Base-by-base conservation (phyloP, 371 early-diverging fungal species). In the Actinomucor elegans region DNA sequence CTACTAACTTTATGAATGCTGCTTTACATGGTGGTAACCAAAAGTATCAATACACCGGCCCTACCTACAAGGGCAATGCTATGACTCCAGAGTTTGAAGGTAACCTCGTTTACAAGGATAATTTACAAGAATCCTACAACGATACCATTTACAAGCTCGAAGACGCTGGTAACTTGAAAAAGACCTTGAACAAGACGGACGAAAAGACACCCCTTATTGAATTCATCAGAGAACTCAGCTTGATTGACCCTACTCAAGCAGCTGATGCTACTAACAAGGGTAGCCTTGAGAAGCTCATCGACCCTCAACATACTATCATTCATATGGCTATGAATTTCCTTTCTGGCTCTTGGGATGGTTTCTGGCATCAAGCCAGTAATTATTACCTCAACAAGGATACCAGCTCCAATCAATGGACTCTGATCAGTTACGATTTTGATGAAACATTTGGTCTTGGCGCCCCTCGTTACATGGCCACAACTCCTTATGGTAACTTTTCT, bases 341-440 rank as follows among this genome's bases (percentile, higher is more conserved):
- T 18, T 54, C 67, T 33, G 81, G 78, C 6, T 67, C 64, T 36
- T 77, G 74, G 68, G 82, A 81, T 48, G 36, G 78, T 44, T 50
- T 64, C 42, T 76, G 74, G 74, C 57, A 67, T 24, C 68, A 67
- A 50, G 74, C 67, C 9, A 67, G 66, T 48, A 81, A 79, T 52
- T 81, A 70, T 48, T 77, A 75, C 32, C 28, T 81, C 43, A 75
- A 66, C 33, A 64, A 72, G 31, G 65, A 81, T 29, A 63, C 69
- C 7, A 46, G 62, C 24, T 48, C 58, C 4, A 56, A 67, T 18
- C 61, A 70, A 40, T 81, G 81, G 81, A 69, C 57, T 24, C 53
- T 73, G 37, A 71, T 81, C 31, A 70, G 67, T 15, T 77, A 69
- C n/a, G 81, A 81, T 35, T 81, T 79, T 59, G 81, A 81, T 29